These are phyloP conservation scores for Erysimum cheiranthoides DNA, from an alignment of 345 rosid species.

Conservation along the genomic window DNA sequence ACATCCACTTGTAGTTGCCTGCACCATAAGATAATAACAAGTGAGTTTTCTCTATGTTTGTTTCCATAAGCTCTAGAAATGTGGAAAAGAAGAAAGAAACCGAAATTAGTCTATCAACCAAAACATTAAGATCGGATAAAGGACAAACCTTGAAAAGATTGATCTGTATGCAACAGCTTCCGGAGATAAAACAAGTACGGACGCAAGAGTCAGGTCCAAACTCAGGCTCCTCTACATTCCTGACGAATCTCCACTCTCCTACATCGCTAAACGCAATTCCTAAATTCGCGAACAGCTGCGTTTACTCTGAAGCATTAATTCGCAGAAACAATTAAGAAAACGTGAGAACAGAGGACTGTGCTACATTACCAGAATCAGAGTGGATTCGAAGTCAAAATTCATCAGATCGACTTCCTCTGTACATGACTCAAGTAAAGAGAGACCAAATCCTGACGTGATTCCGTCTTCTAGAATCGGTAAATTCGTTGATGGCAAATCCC, in stretches of 20 bases:
- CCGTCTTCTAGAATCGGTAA: constrained; percentile 43
- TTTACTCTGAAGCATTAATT: constrained; percentile 10
- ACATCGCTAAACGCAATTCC: constrained; percentile 53
- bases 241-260: constrained; percentile 66
- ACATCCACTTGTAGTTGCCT: constrained; percentile 73
- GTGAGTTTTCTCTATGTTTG: constrained; percentile 6
- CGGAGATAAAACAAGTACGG: constrained; percentile 61
- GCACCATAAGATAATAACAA: constrained; percentile 34
- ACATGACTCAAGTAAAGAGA: constrained; percentile 47
- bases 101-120: too few relatives aligned
- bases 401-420: constrained; percentile 48
- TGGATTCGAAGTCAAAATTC: constrained; percentile 54
- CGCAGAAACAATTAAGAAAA: background rate
- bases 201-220: constrained; percentile 73
- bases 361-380: constrained; percentile 53
- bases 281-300: constrained; percentile 63
- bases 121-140: background rate
- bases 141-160: constrained; percentile 55
- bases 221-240: constrained; percentile 72
- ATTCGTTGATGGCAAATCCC: constrained; percentile 78
- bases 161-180: constrained; percentile 44
- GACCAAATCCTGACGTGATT: constrained; percentile 28
- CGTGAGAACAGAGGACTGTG: background rate
- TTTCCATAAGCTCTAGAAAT: constrained; percentile 1
- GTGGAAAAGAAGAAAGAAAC: too few relatives aligned